Base-by-base conservation (phyloP, 164 flowering plant genomes). In the Vitis amurensis region DNA sequence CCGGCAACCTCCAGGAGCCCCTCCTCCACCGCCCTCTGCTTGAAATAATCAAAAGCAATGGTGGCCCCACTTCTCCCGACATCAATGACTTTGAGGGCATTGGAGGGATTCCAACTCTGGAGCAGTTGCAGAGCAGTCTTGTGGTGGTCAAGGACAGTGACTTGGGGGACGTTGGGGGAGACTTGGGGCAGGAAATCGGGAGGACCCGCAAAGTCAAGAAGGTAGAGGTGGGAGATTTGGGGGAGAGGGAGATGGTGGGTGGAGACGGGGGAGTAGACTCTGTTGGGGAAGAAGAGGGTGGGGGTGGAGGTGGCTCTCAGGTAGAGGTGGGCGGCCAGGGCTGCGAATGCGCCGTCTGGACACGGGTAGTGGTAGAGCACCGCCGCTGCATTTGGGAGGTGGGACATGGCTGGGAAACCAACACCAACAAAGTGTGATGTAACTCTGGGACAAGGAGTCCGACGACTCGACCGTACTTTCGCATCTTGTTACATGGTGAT, bases 351-450 rank as follows among this genome's bases (percentile, higher is more conserved):
- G 52, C 97, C 98, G 65, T 94, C 98, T 0, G 92, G 94, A 67
- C 98, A 93, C 0, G 98, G 98, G 48, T 90, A 94, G 80, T 94
- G 98, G 76, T 94, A 91, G 1, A 91, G 78, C 8, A 91, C 89
- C 1, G 94, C 98, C 16, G 74, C 51, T 17, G 60, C 44, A 37
- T 6, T 6, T 6, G 7, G 44, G 44, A 37, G 44, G 44, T 4
- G 44, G 0, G 44, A 37, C 44, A 37, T 37, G 44, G 44, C 7
- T 6, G 44, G 7, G 44, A 37, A 6, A 23, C 27, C 27, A 23
- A 23, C 27, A 23, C 2, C 27, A 1, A 23, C 27, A 23, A 23
- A 23, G 27, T 23, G 27, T 2, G 27, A 23, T 23, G 27, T 23
- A 1, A 23, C 27, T 23, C 27, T 23, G 27, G 27, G 27, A 23